These are phyloP conservation scores for Brettanomyces anomalus DNA, from an alignment of 805 yeast genomes.

Conservation along the genomic window DNA sequence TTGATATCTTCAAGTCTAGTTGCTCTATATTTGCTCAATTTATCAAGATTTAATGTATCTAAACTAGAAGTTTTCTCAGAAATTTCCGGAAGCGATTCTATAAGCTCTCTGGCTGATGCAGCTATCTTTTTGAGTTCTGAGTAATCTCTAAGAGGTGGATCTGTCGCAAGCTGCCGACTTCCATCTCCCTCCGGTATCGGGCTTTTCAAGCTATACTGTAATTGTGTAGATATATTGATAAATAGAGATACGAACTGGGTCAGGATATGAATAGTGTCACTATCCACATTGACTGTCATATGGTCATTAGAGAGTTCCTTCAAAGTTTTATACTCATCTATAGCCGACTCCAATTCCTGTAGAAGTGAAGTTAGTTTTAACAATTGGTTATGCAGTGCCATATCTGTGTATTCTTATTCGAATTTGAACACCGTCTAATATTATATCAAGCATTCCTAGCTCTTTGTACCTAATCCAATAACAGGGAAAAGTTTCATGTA, in stretches of 20 bases:
- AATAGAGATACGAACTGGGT: not conserved
- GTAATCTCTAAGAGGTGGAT: not conserved
- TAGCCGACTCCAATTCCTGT: not conserved
- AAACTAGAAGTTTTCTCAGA: not conserved
- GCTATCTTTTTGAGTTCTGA: not conserved
- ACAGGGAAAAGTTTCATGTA: no score
- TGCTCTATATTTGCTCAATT: no score
- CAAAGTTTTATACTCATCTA: conserved; percentile 2
- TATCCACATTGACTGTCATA: not conserved
- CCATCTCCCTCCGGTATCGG: no score
- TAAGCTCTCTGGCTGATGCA: not conserved
- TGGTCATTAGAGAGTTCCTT: not conserved
- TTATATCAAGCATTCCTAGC: no score
- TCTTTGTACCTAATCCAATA: no score
- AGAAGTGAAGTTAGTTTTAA: conserved; percentile 1
- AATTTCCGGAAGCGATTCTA: not conserved
- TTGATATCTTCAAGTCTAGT: no score
- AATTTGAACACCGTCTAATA: no score
- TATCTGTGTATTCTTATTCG: not conserved
- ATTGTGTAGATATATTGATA: not conserved
- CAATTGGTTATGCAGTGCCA: not conserved
- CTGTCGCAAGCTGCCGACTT: not conserved
- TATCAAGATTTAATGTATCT: not conserved
- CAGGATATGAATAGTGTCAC: not conserved
- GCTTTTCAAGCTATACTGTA: no score